Base-by-base conservation (phyloP, 352 stramenopile genomes). In the Globisporangium spinosum region DNA sequence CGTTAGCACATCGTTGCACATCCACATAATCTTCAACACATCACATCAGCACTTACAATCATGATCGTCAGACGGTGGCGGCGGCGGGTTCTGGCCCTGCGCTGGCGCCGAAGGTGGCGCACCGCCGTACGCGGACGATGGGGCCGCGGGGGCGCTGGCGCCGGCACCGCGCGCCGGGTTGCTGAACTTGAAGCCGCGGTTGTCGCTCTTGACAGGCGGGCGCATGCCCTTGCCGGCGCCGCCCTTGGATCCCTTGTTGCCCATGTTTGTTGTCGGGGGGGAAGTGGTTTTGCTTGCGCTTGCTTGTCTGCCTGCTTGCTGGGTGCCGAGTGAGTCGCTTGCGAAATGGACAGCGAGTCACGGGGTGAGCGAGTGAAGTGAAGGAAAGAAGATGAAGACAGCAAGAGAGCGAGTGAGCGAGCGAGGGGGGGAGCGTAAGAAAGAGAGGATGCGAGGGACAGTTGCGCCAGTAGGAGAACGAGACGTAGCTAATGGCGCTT, bases 211-310 rank as follows among this genome's bases (percentile, higher is more conserved):
- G 65, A 92, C 87, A 22, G 84, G 86, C 65, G 85, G 84, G 17
- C 85, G 84, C 53, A 86, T 71, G 64, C 77, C 82, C 65, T 79
- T 81, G 68, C 78, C 71, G 69, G 82, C 84, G 66, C 77, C 75
- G 62, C 85, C 83, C 69, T 94, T 94, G 67, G 86, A 94, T 74
- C 80, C 83, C 69, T 92, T 94, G 81, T 94, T 94, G 65, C 86
- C 86, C 86, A 94, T 94, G 45, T 3, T 78, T 67, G 35, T 68
- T 32, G 43, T 56, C 40, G 38, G 15, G 55, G 15, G 55, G 9
- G 13, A 49, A 27, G 43, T 17, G 53, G 40, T 49, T 49, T 49
- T 38, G 17, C 20, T 34, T 40, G 53, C 34, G 9, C 7, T 49
- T 23, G 32, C 15, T 59, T 49, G 32, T 59, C 35, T 49, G 32